Percentiles rank a stretch among this genome's conserved stretches.
Conservation (phyloP, 257 asterid genomes). For the Solanum neorickii region DNA sequence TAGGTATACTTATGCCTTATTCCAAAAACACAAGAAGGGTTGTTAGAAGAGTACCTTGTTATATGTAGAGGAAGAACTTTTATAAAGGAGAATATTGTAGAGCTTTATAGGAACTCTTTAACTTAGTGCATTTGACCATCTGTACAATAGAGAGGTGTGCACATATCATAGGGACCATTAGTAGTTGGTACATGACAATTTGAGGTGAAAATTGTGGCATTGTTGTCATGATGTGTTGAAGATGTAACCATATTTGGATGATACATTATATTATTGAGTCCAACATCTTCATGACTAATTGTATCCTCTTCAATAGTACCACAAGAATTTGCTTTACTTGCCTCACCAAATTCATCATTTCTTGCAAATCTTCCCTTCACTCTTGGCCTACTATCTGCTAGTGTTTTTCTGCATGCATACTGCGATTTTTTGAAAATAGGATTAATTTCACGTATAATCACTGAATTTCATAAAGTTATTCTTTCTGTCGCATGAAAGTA, state of each 20-base stretch:
- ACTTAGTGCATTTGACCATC: neutral
- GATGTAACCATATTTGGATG: neutral
- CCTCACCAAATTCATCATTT: constrained; percentile 55
- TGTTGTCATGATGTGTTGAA: neutral
- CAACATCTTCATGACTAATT: constrained; percentile 39
- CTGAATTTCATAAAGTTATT: too few species aligned
- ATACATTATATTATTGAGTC: constrained; percentile 1
- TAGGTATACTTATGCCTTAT: too few species aligned
- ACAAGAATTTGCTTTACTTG: constrained; percentile 23
- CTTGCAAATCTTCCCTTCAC: constrained; percentile 89
- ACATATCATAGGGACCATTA: neutral
- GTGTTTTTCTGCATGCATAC: constrained; percentile 91
- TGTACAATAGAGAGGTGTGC: neutral
- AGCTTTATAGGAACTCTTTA: neutral
- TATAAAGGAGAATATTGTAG: neutral
- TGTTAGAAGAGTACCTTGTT: neutral
- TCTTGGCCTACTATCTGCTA: constrained; percentile 88
- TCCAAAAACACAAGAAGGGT: neutral
- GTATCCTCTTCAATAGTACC: constrained; percentile 53
- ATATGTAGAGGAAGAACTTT: neutral
- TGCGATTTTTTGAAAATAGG: constrained; percentile 8
- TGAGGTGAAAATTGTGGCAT: neutral
- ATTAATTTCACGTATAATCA: too few species aligned
- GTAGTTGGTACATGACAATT: neutral
- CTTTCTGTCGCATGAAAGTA: too few species aligned